A percentile compares a stretch with the other conserved stretches of the same genome.
Conservation (phyloP, 1,284 basidiomycete genomes). For the Moesziomyces sp. region DNA sequence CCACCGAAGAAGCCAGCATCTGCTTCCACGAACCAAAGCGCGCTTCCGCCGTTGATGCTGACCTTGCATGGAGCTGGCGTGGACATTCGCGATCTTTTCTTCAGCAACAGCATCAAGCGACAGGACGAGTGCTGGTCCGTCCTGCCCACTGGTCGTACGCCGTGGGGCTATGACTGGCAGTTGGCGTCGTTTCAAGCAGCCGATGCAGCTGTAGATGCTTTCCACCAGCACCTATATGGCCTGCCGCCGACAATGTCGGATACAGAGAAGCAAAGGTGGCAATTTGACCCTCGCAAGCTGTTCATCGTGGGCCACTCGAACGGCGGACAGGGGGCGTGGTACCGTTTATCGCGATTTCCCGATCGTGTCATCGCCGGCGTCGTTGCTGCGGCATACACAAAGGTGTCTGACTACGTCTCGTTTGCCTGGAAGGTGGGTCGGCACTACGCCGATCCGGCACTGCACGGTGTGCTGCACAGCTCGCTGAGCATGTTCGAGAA, state of each 20-base stretch:
- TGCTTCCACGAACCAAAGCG: neutral
- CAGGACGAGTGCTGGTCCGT: conserved; percentile 77
- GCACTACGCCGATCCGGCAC: conserved; percentile 80
- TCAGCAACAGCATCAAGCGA: conserved; percentile 72
- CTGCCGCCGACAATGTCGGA: conserved; percentile 19
- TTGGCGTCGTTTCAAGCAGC: conserved; percentile 77
- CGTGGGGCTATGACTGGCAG: conserved; percentile 85
- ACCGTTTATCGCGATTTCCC: conserved; percentile 79
- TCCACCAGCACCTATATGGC: conserved; percentile 61
- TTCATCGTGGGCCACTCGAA: conserved; percentile 88
- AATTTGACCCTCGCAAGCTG: conserved; percentile 67
- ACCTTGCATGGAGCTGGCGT: conserved; percentile 86
- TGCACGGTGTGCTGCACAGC: conserved; percentile 78
- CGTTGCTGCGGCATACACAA: conserved; percentile 29
- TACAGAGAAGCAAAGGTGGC: conserved; percentile 17
- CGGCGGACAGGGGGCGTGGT: conserved; percentile 89
- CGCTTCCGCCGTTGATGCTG: conserved; percentile 72
- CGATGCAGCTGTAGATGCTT: conserved; percentile 73
- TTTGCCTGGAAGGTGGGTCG: conserved; percentile 74
- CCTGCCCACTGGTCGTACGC: conserved; percentile 74
- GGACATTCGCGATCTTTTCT: conserved; percentile 69
- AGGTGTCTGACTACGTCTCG: conserved; percentile 82
- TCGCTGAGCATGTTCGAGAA: conserved; percentile 85
- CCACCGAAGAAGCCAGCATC: conserved; percentile 11
- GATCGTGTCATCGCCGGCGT: conserved; percentile 75